These are phyloP conservation scores for Luffa acutangula DNA, from an alignment of 306 rosid genomes.

Conservation along the genomic window DNA sequence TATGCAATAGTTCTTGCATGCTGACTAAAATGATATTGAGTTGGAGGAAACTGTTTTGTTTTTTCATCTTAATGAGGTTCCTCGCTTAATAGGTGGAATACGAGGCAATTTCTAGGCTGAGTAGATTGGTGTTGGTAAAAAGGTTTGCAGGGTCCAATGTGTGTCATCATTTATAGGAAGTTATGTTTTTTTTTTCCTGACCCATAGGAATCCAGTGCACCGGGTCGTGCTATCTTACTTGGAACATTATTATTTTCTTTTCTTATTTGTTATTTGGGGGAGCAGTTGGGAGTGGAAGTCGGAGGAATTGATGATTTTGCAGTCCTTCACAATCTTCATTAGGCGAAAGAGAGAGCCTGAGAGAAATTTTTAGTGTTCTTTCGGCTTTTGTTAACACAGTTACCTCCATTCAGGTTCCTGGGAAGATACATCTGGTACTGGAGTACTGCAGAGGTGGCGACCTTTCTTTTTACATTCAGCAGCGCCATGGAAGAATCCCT, in stretches of 20 bases:
- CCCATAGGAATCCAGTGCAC: neutral
- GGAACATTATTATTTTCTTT: neutral
- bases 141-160: neutral
- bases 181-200: neutral
- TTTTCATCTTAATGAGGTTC: neutral
- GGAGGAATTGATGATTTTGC: neutral
- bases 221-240: neutral
- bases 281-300: neutral
- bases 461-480: slow-evolving; percentile 78
- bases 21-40: neutral
- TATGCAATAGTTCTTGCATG: neutral
- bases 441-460: slow-evolving; percentile 98
- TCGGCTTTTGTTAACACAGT: neutral
- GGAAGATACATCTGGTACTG: slow-evolving; percentile 87
- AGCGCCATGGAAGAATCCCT: slow-evolving; percentile 73
- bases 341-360: neutral
- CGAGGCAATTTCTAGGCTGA: neutral
- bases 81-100: neutral
- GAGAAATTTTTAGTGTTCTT: neutral
- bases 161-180: neutral
- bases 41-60: neutral
- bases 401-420: slow-evolving; percentile 56
- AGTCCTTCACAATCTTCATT: neutral
- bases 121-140: neutral
- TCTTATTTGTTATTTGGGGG: neutral